Evolutionary conservation across 352 stramenopile species (phyloP).

Genomic region (Phytophthora tubulina): DNA sequence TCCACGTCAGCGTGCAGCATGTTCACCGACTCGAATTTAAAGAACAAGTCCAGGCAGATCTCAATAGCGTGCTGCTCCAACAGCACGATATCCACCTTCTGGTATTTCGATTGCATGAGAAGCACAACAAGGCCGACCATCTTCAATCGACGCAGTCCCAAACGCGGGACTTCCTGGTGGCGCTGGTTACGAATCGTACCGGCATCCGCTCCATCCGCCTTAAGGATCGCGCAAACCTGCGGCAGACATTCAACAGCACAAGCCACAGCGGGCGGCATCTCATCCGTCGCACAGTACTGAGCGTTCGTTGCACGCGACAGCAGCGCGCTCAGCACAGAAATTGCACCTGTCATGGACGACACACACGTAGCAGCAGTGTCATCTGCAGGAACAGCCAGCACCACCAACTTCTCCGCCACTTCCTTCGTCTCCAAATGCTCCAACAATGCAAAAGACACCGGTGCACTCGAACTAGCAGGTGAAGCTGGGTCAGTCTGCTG

Average conservation of each 20-base stretch:
- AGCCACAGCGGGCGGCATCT: slow-evolving; percentile 66
- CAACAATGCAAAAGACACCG: slow-evolving; percentile 74
- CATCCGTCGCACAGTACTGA: slow-evolving; percentile 74
- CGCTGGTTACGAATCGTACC: slow-evolving; percentile 81
- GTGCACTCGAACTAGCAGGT: slow-evolving; percentile 60
- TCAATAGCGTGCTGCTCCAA: slow-evolving; percentile 77
- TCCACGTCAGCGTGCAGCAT: slow-evolving; percentile 90
- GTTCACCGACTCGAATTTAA: slow-evolving; percentile 90
- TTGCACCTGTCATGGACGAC: slow-evolving; percentile 83
- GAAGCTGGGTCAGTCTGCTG: slow-evolving; percentile 79
- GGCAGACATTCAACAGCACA: slow-evolving; percentile 67
- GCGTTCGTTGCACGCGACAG: slow-evolving; percentile 82
- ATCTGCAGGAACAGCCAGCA: slow-evolving; percentile 56
- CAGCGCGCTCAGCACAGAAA: slow-evolving; percentile 82
- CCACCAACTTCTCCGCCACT: slow-evolving; percentile 76
- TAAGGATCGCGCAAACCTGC: slow-evolving; percentile 74
- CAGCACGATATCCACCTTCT: slow-evolving; percentile 76
- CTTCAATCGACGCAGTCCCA: slow-evolving; percentile 84
- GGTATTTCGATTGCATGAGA: slow-evolving; percentile 88
- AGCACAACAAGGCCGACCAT: slow-evolving; percentile 82
- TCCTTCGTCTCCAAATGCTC: slow-evolving; percentile 84
- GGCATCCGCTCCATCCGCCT: slow-evolving; percentile 64
- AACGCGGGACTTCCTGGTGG: slow-evolving; percentile 72
- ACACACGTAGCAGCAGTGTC: slow-evolving; percentile 41
- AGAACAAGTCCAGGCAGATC: slow-evolving; percentile 86